Percentiles rank a stretch among this genome's conserved stretches.
phyloP scores from a whole-genome alignment of 2,329 filamentous ascomycete species.

The Aphanoascus verrucosus region DNA sequence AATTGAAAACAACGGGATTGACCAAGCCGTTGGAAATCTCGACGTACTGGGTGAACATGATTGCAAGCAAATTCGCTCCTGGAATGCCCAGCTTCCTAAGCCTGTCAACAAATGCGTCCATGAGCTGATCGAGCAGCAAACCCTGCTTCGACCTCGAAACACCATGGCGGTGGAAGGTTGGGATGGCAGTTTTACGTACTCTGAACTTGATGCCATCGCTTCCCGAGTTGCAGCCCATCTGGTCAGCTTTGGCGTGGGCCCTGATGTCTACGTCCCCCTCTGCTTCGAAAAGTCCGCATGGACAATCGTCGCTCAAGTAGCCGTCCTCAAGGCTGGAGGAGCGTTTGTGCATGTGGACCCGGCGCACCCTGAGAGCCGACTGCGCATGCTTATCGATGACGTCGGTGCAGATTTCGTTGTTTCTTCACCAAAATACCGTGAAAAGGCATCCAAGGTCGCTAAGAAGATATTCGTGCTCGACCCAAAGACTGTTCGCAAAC shows the following conservation, averaged over 20 bases:
- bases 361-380: constrained; percentile 29
- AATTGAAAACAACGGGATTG: constrained; percentile 12
- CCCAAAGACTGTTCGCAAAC: constrained; percentile 21
- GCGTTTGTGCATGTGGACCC: constrained; percentile 36
- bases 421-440: constrained; percentile 24
- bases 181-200: constrained; percentile 28
- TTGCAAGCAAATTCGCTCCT: constrained; percentile 24
- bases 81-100: constrained; percentile 26
- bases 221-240: constrained; percentile 30
- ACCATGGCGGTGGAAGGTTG: constrained; percentile 19
- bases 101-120: constrained; percentile 27
- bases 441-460: constrained; percentile 24
- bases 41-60: constrained; percentile 26
- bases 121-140: constrained; percentile 29
- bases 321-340: constrained; percentile 34
- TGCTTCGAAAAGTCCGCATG: constrained; percentile 38
- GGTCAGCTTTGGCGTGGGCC: constrained; percentile 29
- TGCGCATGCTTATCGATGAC: constrained; percentile 28
- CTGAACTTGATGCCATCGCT: constrained; percentile 30
- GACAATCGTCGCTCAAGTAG: constrained; percentile 34
- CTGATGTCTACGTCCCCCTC: constrained; percentile 31
- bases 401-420: constrained; percentile 28
- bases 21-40: constrained; percentile 21
- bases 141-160: constrained; percentile 26
- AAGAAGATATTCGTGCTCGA: constrained; percentile 23